Evolutionary conservation across 2,329 filamentous ascomycete genomes (phyloP).

Genomic region (Elsinoe fawcettii): DNA sequence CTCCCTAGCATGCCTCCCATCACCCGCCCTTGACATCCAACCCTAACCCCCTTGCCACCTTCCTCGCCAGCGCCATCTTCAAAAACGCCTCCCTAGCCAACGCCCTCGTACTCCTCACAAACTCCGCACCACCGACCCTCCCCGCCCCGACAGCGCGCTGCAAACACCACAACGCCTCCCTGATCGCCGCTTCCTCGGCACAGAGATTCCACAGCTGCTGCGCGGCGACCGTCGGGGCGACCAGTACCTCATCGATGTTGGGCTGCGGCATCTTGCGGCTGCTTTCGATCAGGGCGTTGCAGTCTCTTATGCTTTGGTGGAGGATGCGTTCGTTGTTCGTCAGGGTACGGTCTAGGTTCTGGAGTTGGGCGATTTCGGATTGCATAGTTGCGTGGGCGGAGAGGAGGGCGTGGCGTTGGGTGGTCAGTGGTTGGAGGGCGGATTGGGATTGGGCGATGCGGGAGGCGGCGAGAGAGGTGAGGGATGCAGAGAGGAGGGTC

Average conservation of each 20-base stretch:
- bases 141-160: constrained; percentile 67
- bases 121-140: constrained; percentile 61
- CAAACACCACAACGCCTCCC: constrained; percentile 78
- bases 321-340: constrained; percentile 71
- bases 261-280: constrained; percentile 64
- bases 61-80: constrained; percentile 71
- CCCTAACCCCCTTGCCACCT: constrained; percentile 71
- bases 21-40: constrained; percentile 34
- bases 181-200: constrained; percentile 79
- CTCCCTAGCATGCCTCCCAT: too few relatives aligned
- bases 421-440: constrained; percentile 65
- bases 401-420: constrained; percentile 72
- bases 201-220: constrained; percentile 86
- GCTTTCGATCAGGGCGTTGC: constrained; percentile 67
- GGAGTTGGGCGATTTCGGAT: constrained; percentile 63
- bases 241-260: constrained; percentile 79
- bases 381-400: constrained; percentile 62
- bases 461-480: constrained; percentile 61
- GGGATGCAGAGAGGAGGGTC: constrained; percentile 61
- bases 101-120: constrained; percentile 64
- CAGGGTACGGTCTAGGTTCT: constrained; percentile 62
- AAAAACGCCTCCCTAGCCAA: constrained; percentile 74
- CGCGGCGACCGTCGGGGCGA: constrained; percentile 87
- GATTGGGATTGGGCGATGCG: constrained; percentile 64
- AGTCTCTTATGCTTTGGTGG: constrained; percentile 66